Percentiles rank a stretch among this genome's conserved stretches.
These are phyloP conservation scores for Albugo laibachii DNA, from an alignment of 352 stramenopile species.

Conservation along the genomic window DNA sequence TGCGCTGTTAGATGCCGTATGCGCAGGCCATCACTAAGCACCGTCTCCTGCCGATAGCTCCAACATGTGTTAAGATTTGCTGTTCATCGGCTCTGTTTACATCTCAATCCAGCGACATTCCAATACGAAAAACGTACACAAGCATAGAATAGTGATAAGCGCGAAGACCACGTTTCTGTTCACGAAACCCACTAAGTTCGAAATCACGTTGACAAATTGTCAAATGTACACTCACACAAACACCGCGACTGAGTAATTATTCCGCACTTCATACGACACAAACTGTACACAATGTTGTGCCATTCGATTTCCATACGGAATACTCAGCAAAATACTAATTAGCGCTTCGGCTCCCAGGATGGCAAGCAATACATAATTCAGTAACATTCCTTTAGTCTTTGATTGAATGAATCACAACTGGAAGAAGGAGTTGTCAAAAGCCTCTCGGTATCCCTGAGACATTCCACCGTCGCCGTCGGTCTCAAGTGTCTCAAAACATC, in stretches of 20 bases:
- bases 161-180: slow-evolving; percentile 23
- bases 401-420: too few species aligned
- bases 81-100: slow-evolving; percentile 6
- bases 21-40: slow-evolving; percentile 49
- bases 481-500: too few species aligned
- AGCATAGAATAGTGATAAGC: slow-evolving; percentile 45
- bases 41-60: slow-evolving; percentile 37
- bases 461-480: too few species aligned
- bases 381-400: slow-evolving; percentile 15
- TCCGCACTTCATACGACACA: slow-evolving; percentile 18
- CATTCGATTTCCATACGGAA: slow-evolving; percentile 37
- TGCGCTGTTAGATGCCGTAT: slow-evolving; percentile 57
- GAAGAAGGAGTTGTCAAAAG: too few species aligned
- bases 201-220: not conserved
- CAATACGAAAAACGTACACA: slow-evolving; percentile 24
- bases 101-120: slow-evolving; percentile 1
- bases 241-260: slow-evolving; percentile 22
- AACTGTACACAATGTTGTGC: slow-evolving; percentile 40
- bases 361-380: slow-evolving; percentile 35
- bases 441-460: too few species aligned
- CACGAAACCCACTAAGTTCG: not conserved
- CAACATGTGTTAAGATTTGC: slow-evolving; percentile 53
- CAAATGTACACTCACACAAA: slow-evolving; percentile 13
- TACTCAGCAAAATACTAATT: slow-evolving; percentile 24
- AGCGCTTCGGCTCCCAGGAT: slow-evolving; percentile 24